Base-by-base conservation (phyloP, 768 basidiomycete species). In the Rhizopogon sp. region DNA sequence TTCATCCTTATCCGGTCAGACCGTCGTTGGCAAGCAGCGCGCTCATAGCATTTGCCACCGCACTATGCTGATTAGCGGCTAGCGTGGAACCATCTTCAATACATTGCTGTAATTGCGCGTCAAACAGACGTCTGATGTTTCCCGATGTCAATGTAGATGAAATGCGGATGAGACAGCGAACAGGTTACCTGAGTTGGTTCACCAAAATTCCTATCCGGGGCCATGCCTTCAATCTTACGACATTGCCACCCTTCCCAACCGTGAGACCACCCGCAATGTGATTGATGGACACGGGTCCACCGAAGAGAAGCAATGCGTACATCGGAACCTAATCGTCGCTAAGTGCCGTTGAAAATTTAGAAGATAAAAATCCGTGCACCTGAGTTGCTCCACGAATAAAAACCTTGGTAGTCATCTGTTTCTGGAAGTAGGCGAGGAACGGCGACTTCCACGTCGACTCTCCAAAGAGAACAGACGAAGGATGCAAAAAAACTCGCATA, bases 121-220 rank as follows among this genome's bases (percentile, higher is more conserved):
- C 87, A 7, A 94, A 72, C 14, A 93, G 70, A 51, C 83, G 79
- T 49, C 91, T 87, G 59, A 39, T 29, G 16, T 41, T 3, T 43
- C 39, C 35, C 39, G 45, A 54, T 39, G 42, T 54, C 45, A 43
- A 43, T 41, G 5, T 28, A 2, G 3, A 29, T 39, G 14, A 11
- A 9, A 42, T 22, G 22, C 25, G 29, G 40, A 54, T 8, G 22
- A 16, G 22, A n/a, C 39, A 22, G 2, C 3, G 39, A 11, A 17
- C 39, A 22, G 68, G 76, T 57, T 65, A 89, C 90, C 90, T 78
- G 10, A 94, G 71, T 60, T 93, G 90, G 63, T 93, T 93, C 41
- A 92, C 88, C 29, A 97, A 78, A 10, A 93, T 84, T 2, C 93
- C 93, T 47, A 96, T 95, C 8, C 93, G 80, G n/a, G 94, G 89